Base-by-base conservation (phyloP, 257 asterid genomes). In the Scutellaria minor region DNA sequence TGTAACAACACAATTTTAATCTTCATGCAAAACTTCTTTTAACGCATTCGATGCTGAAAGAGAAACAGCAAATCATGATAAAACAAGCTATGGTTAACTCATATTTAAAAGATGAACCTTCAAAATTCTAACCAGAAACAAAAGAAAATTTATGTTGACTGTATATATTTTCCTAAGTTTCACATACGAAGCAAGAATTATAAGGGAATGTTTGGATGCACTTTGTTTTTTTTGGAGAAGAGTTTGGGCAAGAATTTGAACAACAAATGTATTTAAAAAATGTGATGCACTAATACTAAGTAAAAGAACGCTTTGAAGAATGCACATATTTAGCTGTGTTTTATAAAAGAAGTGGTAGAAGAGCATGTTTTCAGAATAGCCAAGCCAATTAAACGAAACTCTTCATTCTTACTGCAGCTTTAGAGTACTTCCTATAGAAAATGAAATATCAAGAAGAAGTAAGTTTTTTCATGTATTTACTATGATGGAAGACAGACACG, bases 181-280 rank as follows among this genome's bases (percentile, higher is more conserved):
- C 3, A 63, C 59, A 47, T 5, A 46, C 6, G 51, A 70, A 64
- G 77, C 48, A 60, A 58, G 45, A 58, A 31, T 58, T 56, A 24
- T 7, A 58, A 58, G 10, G 14, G 64, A 31, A 58, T 6, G 64
- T 13, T 5, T 58, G 45, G n/a, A 6, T 31, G 64, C 22, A 35
- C 31, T 58, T 31, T 12, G 64, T 56, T 31, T 14, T n/a, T 14
- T 14, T n/a, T n/a, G 7, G 22, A 58, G 45, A 60, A 60, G 47
- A 60, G 66, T 60, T 35, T n/a, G 9, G 44, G 27, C 6, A 12
- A 39, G 41, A 66, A 31, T 12, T 66, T 51, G 51, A 40, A 67
- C 44, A 64, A 15, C 14, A 9, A 68, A 58, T 37, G 53, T 37
- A 9, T 15, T 55, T n/a, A 27, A 40, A 66, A 24, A 52, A 68